Conservation (phyloP, 805 yeast species). For the Yamadazyma sp. region DNA sequence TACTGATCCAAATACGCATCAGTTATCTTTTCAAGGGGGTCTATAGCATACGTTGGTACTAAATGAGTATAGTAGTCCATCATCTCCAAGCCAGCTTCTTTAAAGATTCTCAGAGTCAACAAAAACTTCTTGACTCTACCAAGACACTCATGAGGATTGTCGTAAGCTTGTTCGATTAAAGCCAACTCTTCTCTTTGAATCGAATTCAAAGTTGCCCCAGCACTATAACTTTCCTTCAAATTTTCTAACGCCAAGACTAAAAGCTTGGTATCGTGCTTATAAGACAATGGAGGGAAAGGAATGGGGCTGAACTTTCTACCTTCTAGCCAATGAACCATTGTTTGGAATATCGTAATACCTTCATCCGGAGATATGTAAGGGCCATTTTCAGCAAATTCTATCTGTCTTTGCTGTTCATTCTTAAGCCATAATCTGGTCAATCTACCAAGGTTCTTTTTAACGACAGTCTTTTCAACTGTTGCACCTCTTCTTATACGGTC, state of each 20-base stretch:
- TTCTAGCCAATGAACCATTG: slow-evolving; percentile 91
- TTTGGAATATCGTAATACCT: slow-evolving; percentile 82
- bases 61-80: slow-evolving; percentile 85
- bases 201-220: slow-evolving; percentile 74
- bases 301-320: slow-evolving; percentile 79
- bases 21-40: slow-evolving; percentile 91
- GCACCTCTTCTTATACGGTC: slow-evolving; percentile 88
- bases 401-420: slow-evolving; percentile 87
- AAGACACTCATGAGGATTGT: slow-evolving; percentile 91
- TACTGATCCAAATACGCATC: slow-evolving; percentile 96
- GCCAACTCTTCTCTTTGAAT: slow-evolving; percentile 91
- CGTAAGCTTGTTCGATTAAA: slow-evolving; percentile 92
- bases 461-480: slow-evolving; percentile 90
- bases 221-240: slow-evolving; percentile 71
- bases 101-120: slow-evolving; percentile 87
- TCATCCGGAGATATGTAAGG: slow-evolving; percentile 84
- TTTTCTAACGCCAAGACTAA: slow-evolving; percentile 86
- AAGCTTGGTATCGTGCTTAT: slow-evolving; percentile 90
- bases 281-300: slow-evolving; percentile 89
- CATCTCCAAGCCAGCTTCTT: slow-evolving; percentile 84
- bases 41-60: slow-evolving; percentile 82
- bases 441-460: slow-evolving; percentile 89
- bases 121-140: slow-evolving; percentile 79
- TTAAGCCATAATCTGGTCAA: slow-evolving; percentile 90
- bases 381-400: slow-evolving; percentile 75